Conservation (phyloP, 768 basidiomycete genomes). For the Trametes meyenii region DNA sequence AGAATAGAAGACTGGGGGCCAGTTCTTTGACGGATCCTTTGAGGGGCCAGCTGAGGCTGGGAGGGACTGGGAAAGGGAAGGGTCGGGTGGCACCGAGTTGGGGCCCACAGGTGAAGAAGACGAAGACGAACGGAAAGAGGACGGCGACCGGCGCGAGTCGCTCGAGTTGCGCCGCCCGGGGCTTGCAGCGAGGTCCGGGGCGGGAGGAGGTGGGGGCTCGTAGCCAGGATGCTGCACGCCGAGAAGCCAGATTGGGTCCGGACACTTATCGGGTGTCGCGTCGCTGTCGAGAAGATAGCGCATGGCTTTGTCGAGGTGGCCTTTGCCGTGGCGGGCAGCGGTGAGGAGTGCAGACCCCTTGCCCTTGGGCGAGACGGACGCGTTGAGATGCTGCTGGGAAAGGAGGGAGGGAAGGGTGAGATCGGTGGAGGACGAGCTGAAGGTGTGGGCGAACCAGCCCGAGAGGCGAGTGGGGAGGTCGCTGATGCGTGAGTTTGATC, state of each 20-base stretch:
- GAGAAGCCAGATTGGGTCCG: conserved; percentile 87
- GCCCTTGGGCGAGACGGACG: conserved; percentile 43
- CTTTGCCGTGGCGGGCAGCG: conserved; percentile 74
- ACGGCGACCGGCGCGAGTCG: conserved; percentile 47
- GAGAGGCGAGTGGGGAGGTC: conserved; percentile 78
- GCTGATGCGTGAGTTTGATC: conserved; percentile 54
- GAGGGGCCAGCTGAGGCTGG: conserved; percentile 34
- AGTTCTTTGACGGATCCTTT: conserved; percentile 52
- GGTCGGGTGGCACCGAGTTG: conserved; percentile 32
- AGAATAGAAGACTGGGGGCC: conserved; percentile 83
- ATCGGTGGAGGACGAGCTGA: conserved; percentile 72
- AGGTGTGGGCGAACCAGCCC: conserved; percentile 82
- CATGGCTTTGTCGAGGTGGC: conserved; percentile 81
- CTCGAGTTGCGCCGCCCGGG: conserved; percentile 39
- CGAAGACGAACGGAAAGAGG: conserved; percentile 48
- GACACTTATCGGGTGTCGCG: conserved; percentile 78
- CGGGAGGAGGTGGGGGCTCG: conserved; percentile 43
- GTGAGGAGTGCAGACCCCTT: conserved; percentile 59
- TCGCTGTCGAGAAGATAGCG: conserved; percentile 91
- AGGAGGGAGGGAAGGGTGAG: conserved; percentile 67
- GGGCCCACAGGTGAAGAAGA: conserved; percentile 42
- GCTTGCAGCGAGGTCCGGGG: conserved; percentile 33
- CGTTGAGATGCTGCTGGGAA: conserved; percentile 45
- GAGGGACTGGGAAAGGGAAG: conserved; percentile 41
- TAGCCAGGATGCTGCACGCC: conserved; percentile 83